Conservation (phyloP, 176 grass and related monocot genomes). For the Oryza australiensis region DNA sequence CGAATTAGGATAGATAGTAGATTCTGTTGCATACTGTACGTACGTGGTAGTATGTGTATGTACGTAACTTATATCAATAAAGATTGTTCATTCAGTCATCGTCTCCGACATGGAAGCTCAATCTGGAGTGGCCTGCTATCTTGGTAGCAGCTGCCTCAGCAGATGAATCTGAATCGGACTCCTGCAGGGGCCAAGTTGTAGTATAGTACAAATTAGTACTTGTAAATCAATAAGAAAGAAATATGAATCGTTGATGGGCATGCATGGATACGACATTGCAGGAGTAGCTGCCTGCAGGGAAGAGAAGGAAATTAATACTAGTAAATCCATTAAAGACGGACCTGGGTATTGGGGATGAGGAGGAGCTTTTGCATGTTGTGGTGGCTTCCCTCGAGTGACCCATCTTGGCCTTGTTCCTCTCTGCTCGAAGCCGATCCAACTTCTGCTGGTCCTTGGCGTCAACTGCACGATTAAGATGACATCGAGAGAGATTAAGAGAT, state of each 20-base stretch:
- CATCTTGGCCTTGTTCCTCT: constrained; percentile 27
- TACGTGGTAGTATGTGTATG: too few relatives aligned
- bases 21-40: too few relatives aligned
- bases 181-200: constrained; percentile 8
- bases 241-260: too few relatives aligned
- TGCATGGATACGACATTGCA: too few relatives aligned
- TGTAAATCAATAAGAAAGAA: too few relatives aligned
- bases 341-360: background rate
- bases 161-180: constrained; percentile 12
- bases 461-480: background rate
- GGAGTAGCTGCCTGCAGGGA: too few relatives aligned
- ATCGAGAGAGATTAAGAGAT: too few relatives aligned
- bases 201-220: too few relatives aligned
- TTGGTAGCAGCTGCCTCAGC: background rate
- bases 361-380: constrained; percentile 49
- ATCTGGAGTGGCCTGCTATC: constrained; percentile 22
- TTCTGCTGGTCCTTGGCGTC: constrained; percentile 20
- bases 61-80: background rate
- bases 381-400: constrained; percentile 30
- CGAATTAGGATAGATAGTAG: too few relatives aligned
- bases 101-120: constrained; percentile 45
- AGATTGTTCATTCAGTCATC: background rate
- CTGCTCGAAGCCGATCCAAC: constrained; percentile 23
- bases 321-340: too few relatives aligned
- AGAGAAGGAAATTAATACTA: too few relatives aligned